Percentiles rank a stretch among this genome's conserved stretches.
These are phyloP conservation scores for Flaveria floridana DNA, from an alignment of 140 eudicot genomes.

Conservation along the genomic window DNA sequence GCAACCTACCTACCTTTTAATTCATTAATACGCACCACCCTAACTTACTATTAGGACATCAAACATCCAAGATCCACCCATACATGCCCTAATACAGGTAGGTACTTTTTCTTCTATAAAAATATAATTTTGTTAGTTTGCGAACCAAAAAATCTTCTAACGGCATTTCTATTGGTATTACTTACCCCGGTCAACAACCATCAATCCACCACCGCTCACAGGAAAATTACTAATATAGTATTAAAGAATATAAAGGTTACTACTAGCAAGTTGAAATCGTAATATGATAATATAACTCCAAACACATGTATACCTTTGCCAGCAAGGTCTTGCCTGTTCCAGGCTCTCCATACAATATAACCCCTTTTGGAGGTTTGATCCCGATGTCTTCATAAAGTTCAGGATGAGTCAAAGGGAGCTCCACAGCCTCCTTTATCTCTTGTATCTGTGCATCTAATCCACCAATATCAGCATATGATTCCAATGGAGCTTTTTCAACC, in stretches of 20 bases:
- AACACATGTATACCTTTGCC: constrained; percentile 65
- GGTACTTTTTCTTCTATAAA: background rate
- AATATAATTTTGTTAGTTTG: background rate
- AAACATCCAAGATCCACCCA: background rate
- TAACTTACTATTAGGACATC: background rate
- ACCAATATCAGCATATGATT: constrained; percentile 94
- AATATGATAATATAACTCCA: background rate
- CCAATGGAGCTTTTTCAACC: constrained; percentile 96
- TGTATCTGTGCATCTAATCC: constrained; percentile 97
- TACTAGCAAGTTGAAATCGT: constrained; percentile 7
- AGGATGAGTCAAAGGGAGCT: constrained; percentile 94
- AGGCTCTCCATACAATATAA: constrained; percentile 94
- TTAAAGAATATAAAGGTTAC: background rate
- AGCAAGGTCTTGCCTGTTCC: constrained; percentile 96
- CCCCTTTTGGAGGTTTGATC: constrained; percentile 96
- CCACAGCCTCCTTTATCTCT: constrained; percentile 97
- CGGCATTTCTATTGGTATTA: background rate
- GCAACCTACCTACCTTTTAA: background rate
- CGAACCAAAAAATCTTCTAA: background rate
- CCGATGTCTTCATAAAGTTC: constrained; percentile 95
- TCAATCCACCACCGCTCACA: too few relatives aligned
- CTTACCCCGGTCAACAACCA: too few relatives aligned
- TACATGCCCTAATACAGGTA: background rate
- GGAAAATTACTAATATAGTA: too few relatives aligned
- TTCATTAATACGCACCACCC: background rate